Evolutionary conservation across 345 rosid genomes (phyloP), one percentile per base, ranked within the genome.

Genomic region (Salix brachista): DNA sequence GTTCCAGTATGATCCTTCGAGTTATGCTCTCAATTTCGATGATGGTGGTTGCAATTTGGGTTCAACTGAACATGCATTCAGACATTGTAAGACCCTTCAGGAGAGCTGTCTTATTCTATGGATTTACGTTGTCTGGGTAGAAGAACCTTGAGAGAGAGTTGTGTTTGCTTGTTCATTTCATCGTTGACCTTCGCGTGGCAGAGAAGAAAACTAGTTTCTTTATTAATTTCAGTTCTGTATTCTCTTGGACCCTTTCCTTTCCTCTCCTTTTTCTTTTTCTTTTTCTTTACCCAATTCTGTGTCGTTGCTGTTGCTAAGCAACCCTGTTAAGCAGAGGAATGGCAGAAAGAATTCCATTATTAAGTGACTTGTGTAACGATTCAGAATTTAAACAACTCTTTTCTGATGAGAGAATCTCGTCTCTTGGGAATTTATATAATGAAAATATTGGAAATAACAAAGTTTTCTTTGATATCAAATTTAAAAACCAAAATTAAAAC

Each of bases 1-100:
- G 83, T 94, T 92, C 81, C 97, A 89, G 84, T 94, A 92, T 85
- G 98, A 94, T 87, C 98, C 98, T 41, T 91, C 88, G 66, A 94
- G 98, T 74, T 94, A 94, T 77, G 85, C 85, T 56, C 82, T 82
- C 23, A 84, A 93, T 78, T 91, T 93, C 72, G 98, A 93, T 70
- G 95, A 93, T 72, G 94, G 94, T 1, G 42, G 76, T 9, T 67
- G 77, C 54, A 58, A 61, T 25, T 46, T 66, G 61, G 75, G 65
- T 18, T 69, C 50, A 10, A 81, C 46, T 58, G 81, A 42, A 21
- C 41, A 58, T 44, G 52, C 74, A 54, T 69, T 78, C 65, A 84
- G 72, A 50, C 39, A 25, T 69, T 72, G 54, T 17, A 70, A 56
- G 14, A 32, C 14, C 71, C 19, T 54, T 71, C 69, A 74, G 16